A percentile compares a stretch with the other conserved stretches of the same genome.
phyloP scores from a whole-genome alignment of 345 rosid species.

The Populus tremula region DNA sequence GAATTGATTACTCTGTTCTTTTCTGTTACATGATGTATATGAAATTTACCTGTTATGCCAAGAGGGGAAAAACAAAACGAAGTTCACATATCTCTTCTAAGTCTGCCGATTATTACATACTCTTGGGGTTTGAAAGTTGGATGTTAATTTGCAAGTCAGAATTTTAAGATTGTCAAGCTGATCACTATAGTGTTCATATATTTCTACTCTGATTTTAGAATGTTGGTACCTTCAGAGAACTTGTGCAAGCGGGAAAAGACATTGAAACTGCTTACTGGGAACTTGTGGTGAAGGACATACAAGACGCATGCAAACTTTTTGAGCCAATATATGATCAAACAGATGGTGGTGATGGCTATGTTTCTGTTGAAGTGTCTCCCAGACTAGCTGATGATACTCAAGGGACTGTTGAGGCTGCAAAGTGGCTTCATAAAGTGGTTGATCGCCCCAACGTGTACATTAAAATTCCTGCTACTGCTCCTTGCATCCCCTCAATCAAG shows the following conservation, averaged over 20 bases:
- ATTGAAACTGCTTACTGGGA: conserved; percentile 94
- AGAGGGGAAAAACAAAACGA: not conserved
- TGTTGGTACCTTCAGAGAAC: conserved; percentile 52
- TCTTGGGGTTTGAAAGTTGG: not conserved
- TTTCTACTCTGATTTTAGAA: conserved; percentile 1
- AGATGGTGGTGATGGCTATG: conserved; percentile 90
- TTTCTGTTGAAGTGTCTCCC: conserved; percentile 97
- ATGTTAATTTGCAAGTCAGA: not conserved
- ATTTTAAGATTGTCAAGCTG: not conserved
- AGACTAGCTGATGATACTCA: conserved; percentile 85
- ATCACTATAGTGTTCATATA: not conserved
- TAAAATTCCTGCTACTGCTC: conserved; percentile 92
- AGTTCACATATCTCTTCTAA: not conserved
- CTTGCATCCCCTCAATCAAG: conserved; percentile 86
- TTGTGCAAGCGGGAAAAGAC: conserved; percentile 84
- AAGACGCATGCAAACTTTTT: conserved; percentile 95
- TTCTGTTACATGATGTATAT: not conserved
- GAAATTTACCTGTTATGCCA: not conserved
- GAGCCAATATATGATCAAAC: conserved; percentile 91
- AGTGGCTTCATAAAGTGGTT: conserved; percentile 83
- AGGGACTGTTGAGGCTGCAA: conserved; percentile 89
- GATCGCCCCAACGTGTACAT: conserved; percentile 84
- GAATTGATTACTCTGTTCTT: not conserved
- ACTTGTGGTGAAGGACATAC: conserved; percentile 95
- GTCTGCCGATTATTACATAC: not conserved